Base-by-base conservation (phyloP, 371 early-diverging fungal genomes). In the Phascolomyces articulosus region DNA sequence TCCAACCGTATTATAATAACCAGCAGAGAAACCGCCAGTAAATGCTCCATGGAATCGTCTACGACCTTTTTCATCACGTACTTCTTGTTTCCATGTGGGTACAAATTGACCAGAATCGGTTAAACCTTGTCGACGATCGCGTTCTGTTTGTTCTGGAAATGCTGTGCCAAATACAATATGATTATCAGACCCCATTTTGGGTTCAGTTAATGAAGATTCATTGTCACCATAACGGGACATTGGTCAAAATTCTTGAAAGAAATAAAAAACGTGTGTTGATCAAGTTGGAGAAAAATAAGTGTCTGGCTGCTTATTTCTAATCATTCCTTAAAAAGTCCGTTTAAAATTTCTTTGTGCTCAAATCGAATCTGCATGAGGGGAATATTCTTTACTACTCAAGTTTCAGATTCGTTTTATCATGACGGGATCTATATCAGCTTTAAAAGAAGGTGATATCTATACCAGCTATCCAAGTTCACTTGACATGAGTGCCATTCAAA, bases 1-100 rank as follows among this genome's bases (percentile, higher is more conserved):
- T 1, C 97, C 97, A 0, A 95, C 97, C 2, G 95, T 96, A 72
- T 96, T 96, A 72, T 84, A 95, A 68, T 97, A 96, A 13, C 97
- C 97, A 1, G 96, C 97, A 10, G 93, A 91, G 67, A 91, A 96
- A 7, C 97, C 97, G 44, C 97, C 97, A 20, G 91, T 93, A 78
- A 97, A 97, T 0, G 97, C 97, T 24, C 97, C 97, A 70, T 97
- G 97, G 62, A 97, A 89, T 24, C 96, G 80, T 48, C 92, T 82
- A 21, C 93, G 79, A 6, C 97, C 97, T 31, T 89, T 75, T 65
- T 95, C 96, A 71, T 96, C 96, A 28, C 80, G 66, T 18, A 79
- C 85, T 65, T 85, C 83, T 64, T 85, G 85, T 55, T 84, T 80
- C 85, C 85, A 85, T 21, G 75, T 68, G 1, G 85, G 85, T 7